Base-by-base conservation (phyloP, 495 filamentous ascomycete species). In the Penicillium bovifimosum region DNA sequence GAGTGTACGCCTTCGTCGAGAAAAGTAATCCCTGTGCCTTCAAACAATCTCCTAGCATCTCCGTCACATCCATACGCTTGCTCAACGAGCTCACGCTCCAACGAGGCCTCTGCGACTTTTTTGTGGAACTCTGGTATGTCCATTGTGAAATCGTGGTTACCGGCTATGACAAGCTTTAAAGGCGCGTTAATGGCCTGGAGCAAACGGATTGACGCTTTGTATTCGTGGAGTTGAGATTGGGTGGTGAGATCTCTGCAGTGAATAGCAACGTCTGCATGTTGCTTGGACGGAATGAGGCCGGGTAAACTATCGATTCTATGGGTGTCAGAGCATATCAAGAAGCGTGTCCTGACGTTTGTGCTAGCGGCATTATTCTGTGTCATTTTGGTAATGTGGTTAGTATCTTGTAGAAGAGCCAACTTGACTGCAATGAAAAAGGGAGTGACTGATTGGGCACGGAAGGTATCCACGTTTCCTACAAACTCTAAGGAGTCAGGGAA, bases 111-210 rank as follows among this genome's bases (percentile, higher is more conserved):
- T n/a, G 51, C 52, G 2, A 71, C 61, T 31, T 76, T 67, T 28
- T 46, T 52, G 17, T 64, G 45, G 29, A 71, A 75, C 9, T 35
- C 29, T 2, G 68, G 57, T 2, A 54, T 58, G 47, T 90, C 85
- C 35, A 90, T 72, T 0, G 79, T 78, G 43, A 83, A 79, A 54
- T 89, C 85, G 54, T 88, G 86, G 60, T 89, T 88, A 0, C 86
- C 85, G 13, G 86, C 80, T 36, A 90, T 88, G n/a, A 85, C 79
- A 9, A 90, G 66, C 46, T 88, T 89, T 5, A 88, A 66, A 2
- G 81, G 78, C 0, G 85, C 83, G 7, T 82, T 59, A 43, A 84
- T 70, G 1, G 43, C 46, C 2, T 65, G 52, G 0, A 91, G 68
- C 41, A 83, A 68, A 10, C 66, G 41, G 9, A 90, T 65, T 0